Evolutionary conservation across 495 filamentous ascomycete genomes (phyloP), one percentile per base, ranked within the genome.

Genomic region (Daldinia vernicosa): DNA sequence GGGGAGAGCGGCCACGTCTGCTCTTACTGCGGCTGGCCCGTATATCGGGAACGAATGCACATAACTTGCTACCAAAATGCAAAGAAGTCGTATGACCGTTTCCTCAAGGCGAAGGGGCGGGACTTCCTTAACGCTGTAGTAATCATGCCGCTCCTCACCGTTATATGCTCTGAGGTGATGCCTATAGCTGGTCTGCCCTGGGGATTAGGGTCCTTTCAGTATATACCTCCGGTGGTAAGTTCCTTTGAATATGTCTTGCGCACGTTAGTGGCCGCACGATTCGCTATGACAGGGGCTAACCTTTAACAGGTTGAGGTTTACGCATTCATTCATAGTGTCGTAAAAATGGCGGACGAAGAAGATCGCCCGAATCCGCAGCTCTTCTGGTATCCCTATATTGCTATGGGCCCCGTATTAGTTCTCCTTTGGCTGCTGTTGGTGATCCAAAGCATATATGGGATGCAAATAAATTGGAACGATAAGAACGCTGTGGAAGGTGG

Each of bases 21-120:
- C 26, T 6, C 6, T 0, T 39, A 47, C 17, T 68, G 65, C 50
- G 65, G 58, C 50, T 68, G 65, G 65, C 65, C 65, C 11, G 37
- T 33, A 4, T 26, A 15, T 14, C 3, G 4, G 24, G 15, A 50
- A 6, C 3, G 1, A 14, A 47, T 17, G 14, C 65, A 68, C 9
- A 7, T 0, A 33, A 0, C 35, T 19, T 68, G 65, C 8, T 24
- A 12, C 2, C 22, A 4, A 22, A 3, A 8, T 17, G 40, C 40
- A 22, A 2, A 22, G 8, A 2, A 11, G 4, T 47, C 19, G n/a
- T 7, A 7, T 22, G 6, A 19, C 4, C 2, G 6, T 7, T 22
- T 47, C 40, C 2, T 47, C 40, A 3, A 8, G 1, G 8, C 0
- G 15, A 17, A 47, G n/a, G 19, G 33, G 33, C 33, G 14, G 12